A percentile compares a stretch with the other conserved stretches of the same genome.
phyloP scores from a whole-genome alignment of 257 asterid species.

The Lycium barbarum region DNA sequence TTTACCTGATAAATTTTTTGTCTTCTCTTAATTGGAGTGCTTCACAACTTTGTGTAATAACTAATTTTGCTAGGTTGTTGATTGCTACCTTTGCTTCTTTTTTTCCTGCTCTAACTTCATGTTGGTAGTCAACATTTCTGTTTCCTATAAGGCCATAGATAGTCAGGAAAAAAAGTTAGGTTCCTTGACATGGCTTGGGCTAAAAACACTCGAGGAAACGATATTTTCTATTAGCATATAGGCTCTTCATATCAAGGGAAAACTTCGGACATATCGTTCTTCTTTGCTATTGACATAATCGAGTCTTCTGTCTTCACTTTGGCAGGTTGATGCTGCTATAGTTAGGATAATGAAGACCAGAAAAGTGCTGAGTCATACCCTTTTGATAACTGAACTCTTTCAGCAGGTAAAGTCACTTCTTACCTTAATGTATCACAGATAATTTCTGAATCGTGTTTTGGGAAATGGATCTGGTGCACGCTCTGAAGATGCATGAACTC shows the following conservation, averaged over 20 bases:
- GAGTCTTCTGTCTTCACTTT: slow-evolving; percentile 21
- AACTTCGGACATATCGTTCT: not conserved
- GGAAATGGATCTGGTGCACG: not conserved
- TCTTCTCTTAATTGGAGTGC: not conserved
- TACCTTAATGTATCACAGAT: not conserved
- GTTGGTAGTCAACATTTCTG: slow-evolving; percentile 19
- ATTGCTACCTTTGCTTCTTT: not conserved
- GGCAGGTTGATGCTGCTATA: slow-evolving; percentile 94
- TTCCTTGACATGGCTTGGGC: not conserved
- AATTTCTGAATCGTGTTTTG: not conserved
- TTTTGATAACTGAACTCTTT: slow-evolving; percentile 91
- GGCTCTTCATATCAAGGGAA: not conserved
- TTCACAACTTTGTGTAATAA: not conserved
- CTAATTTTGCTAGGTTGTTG: slow-evolving; percentile 12
- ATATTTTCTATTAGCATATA: not conserved
- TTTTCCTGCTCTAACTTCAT: not conserved
- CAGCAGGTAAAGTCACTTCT: slow-evolving; percentile 67
- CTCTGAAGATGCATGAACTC: slow-evolving; percentile 22
- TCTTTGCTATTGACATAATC: not conserved
- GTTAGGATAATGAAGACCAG: slow-evolving; percentile 98
- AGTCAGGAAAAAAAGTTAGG: not conserved
- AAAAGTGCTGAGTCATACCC: slow-evolving; percentile 89
- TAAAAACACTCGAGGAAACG: not conserved
- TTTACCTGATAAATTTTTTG: not conserved
- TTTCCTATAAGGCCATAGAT: not conserved